Base-by-base conservation (phyloP, 2,329 filamentous ascomycete genomes). In the Thermothelomyces thermophilus region DNA sequence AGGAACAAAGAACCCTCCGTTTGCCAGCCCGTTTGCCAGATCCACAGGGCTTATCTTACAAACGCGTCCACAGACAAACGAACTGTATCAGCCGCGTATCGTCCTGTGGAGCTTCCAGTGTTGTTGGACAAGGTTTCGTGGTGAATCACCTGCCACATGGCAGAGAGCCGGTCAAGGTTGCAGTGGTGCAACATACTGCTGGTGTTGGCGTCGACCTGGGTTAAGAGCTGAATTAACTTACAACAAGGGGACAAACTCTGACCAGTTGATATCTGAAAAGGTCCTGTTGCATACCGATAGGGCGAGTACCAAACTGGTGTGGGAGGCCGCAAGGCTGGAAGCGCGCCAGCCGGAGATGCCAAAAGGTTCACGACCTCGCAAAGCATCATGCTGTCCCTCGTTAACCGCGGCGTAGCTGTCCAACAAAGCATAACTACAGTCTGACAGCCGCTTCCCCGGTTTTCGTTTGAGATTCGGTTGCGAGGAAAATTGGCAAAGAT, bases 131-230 rank as follows among this genome's bases (percentile, higher is more conserved):
- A 65, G 31, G 64, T 51, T 22, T 64, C 56, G 48, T 62, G 63
- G 22, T 50, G 16, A 33, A 50, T 31, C 14, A 24, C 31, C 22
- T 50, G 48, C 48, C 48, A 76, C 48, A 76, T 63, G 2, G 77
- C 73, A 53, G 79, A 76, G 11, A 84, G 70, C 16, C 81, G 73
- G 59, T 84, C 80, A 47, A 84, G 69, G 60, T 84, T 82, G 57
- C 72, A 65, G 66, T 76, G 73, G 53, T 76, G 73, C 8, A 77
- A 68, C 68, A 73, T 72, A 53, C 71, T 74, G 49, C 22, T 30
- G 22, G 5, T 13, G 30, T 42, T 31, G 48, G 22, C 35, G 14
- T 31, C 17, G 16, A 30, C 11, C 4, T 16, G 26, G 46, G 7
- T 6, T 16, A 30, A n/a, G 39, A 34, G n/a, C 20, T 33, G 10